phyloP scores from a whole-genome alignment of 1,139 yeast genomes.

The Pichia cactophila region DNA sequence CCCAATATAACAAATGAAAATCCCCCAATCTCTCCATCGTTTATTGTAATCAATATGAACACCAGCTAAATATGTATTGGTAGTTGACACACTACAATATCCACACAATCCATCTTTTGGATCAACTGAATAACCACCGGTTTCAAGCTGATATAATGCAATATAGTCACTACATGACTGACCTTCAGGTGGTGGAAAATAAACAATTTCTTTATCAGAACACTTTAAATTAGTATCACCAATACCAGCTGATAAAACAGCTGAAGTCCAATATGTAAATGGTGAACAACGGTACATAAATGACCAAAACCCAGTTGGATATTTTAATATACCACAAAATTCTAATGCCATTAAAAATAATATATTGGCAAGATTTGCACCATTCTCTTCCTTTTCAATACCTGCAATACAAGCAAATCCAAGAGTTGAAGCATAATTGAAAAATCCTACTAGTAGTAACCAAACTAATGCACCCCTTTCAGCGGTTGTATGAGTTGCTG shows the following conservation, averaged over 20 bases:
- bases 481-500: slow-evolving; percentile 42
- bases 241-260: slow-evolving; percentile 37
- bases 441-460: slow-evolving; percentile 39
- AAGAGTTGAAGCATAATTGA: slow-evolving; percentile 33
- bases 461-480: slow-evolving; percentile 62
- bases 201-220: slow-evolving; percentile 36
- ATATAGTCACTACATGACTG: slow-evolving; percentile 39
- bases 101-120: slow-evolving; percentile 36
- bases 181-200: slow-evolving; percentile 45
- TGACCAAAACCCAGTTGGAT: slow-evolving; percentile 52
- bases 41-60: slow-evolving; percentile 30
- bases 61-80: slow-evolving; percentile 30
- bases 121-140: slow-evolving; percentile 40
- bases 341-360: slow-evolving; percentile 42
- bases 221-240: slow-evolving; percentile 40
- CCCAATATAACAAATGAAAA: slow-evolving; percentile 41
- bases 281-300: slow-evolving; percentile 53
- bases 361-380: slow-evolving; percentile 36
- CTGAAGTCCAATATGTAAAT: slow-evolving; percentile 46
- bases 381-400: slow-evolving; percentile 34
- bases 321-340: slow-evolving; percentile 51
- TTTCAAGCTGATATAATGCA: slow-evolving; percentile 30
- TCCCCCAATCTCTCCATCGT: slow-evolving; percentile 57
- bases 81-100: slow-evolving; percentile 37
- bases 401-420: slow-evolving; percentile 37